Conservation (phyloP, 306 rosid genomes). For the Mimosa bimucronata region DNA sequence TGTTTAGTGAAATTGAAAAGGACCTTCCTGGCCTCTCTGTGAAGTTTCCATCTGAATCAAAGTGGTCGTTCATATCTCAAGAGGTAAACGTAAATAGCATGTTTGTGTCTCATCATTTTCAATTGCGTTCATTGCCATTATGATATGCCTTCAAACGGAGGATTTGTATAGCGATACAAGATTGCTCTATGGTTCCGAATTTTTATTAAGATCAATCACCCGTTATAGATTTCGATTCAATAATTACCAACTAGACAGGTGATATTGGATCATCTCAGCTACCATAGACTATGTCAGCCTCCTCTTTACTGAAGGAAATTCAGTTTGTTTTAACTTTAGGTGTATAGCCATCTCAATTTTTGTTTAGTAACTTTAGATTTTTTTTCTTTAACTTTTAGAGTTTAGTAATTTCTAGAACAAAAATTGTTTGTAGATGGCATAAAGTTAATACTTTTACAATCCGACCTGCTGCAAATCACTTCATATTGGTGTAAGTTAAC, state of each 20-base stretch:
- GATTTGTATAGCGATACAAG: not conserved
- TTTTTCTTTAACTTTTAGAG: too few species aligned
- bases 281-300: too few species aligned
- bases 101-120: not conserved
- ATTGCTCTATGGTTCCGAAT: not conserved
- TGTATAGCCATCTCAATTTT: too few species aligned
- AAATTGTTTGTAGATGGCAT: not conserved
- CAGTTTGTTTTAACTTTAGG: too few species aligned
- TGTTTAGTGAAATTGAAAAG: constrained; percentile 59
- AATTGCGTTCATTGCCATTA: not conserved
- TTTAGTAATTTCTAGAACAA: not conserved
- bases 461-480: not conserved
- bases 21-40: constrained; percentile 66
- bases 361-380: constrained; percentile 10
- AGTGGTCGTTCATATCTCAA: constrained; percentile 86
- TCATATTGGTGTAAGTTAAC: not conserved
- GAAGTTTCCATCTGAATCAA: constrained; percentile 62
- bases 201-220: not conserved
- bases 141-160: not conserved
- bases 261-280: too few species aligned
- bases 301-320: too few species aligned
- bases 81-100: constrained; percentile 50
- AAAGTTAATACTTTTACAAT: not conserved
- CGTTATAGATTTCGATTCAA: not conserved
- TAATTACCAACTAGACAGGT: too few species aligned